Base-by-base conservation (phyloP, 2,329 filamentous ascomycete genomes). In the Colletotrichum orchidophilum region DNA sequence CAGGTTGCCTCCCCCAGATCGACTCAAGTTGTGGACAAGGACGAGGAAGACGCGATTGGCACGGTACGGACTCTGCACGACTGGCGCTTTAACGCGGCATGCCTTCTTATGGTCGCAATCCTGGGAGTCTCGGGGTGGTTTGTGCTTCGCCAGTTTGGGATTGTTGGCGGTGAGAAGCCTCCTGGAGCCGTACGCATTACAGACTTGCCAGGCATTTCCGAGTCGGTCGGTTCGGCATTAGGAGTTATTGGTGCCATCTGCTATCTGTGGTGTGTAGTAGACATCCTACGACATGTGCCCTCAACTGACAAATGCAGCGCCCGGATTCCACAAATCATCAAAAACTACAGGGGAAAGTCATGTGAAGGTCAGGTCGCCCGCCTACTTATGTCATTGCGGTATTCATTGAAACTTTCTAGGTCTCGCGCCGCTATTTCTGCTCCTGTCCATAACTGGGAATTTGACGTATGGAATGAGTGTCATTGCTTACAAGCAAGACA, bases 401-500 rank as follows among this genome's bases (percentile, higher is more conserved):
- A 27, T 54, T 49, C 18, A 24, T 5, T 1, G 9, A 46, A 46
- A 46, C 3, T 29, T 4, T 0, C 1, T 6, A 69, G 66, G 66
- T 3, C 61, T 69, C 1, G 66, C 66, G 15, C 62, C 62, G 13
- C 55, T 66, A 3, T 70, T 70, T 8, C 18, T 66, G 3, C 50
- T 66, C 8, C 29, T 70, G 9, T 70, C 66, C 1, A 61, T 70
- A 12, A 53, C 55, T 3, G 66, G 66, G 6, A 70, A 70, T 5
- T 7, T 70, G 18, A 66, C 57, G 9, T 70, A 70, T 21, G 66
- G 66, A 4, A 54, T 70, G 15, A 66, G 66, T 18, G 66, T 70
- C 2, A 70, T 70, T 13, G 54, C 63, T 6, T 70, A 70, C 49
- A 70, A 60, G 27, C 62, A 66, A 12, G 63, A 70, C 11, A 60